Evolutionary conservation across 2,329 filamentous ascomycete species (phyloP), one percentile per base, ranked within the genome.

Genomic region (Sclerotinia spermophila): DNA sequence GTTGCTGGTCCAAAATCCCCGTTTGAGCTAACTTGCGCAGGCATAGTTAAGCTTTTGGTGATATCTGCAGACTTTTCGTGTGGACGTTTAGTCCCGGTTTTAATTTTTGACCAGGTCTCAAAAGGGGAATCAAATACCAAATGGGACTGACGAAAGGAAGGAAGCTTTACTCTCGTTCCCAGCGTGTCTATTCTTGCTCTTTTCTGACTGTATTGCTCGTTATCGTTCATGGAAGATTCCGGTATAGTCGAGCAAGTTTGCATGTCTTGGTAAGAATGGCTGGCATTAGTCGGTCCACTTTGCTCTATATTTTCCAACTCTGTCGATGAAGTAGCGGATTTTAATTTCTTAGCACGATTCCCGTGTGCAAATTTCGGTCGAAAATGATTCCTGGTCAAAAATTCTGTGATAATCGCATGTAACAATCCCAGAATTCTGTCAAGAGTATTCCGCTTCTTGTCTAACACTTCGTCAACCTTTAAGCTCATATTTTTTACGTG

Each of bases 381-480:
- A 75, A 95, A 90, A 72, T 91, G 84, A 76, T 96, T 86, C 40
- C 89, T 89, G 69, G 87, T 88, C 10, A 98, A 81, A 80, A 97
- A 97, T 72, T 93, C 88, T 64, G 85, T 86, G 38, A 92, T 83
- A 78, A 94, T 87, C 0, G 88, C 88, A 65, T 85, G 85, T 15
- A 97, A 77, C 3, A 97, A 83, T 58, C 91, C 87, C 0, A 86
- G 75, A 2, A 93, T 85, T 93, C 73, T 40, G 42, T 53, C 66
- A 3, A 78, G 68, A 44, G 19, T 82, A 82, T 53, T 83, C 1
- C 82, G 79, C 40, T 83, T 82, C 19, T 85, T 82, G 67, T 85
- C 81, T 2, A 87, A 77, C 19, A 84, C 69, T 27, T 81, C 79
- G n/a, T 83, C 80, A 2, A 79, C 40, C n/a, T 81, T 79, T 1